Percentiles rank a stretch among this genome's conserved stretches.
Conservation (phyloP, 1,284 basidiomycete species). For the Irpex sp. region DNA sequence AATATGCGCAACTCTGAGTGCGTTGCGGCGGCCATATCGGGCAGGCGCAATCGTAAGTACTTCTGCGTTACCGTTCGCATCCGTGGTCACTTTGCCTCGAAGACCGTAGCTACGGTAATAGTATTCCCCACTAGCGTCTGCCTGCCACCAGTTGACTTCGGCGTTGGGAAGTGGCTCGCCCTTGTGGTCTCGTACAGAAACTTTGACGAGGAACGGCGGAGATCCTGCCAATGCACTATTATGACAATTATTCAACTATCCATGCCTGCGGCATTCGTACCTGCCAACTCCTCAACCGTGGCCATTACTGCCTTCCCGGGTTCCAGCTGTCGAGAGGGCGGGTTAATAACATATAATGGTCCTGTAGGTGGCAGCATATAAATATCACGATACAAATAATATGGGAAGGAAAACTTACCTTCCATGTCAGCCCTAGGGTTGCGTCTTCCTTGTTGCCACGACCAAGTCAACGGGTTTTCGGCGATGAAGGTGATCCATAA, state of each 20-base stretch:
- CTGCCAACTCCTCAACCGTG: constrained; percentile 15
- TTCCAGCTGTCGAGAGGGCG: constrained; percentile 20
- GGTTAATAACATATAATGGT: constrained; percentile 21
- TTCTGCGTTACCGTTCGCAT: constrained; percentile 22
- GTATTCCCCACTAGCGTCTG: constrained; percentile 20
- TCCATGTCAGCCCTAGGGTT: constrained; percentile 12
- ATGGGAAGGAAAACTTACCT: constrained; percentile 1
- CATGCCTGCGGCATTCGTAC: constrained; percentile 13
- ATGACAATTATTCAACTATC: no score
- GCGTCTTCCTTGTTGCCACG: constrained; percentile 6
- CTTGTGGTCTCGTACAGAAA: constrained; percentile 19
- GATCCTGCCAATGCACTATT: constrained; percentile 12
- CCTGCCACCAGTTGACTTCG: constrained; percentile 24
- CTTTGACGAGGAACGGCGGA: constrained; percentile 18
- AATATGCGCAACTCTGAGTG: constrained; percentile 19
- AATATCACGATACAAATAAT: no score
- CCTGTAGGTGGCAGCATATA: constrained; percentile 12
- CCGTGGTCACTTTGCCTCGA: constrained; percentile 22
- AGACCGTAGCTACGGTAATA: constrained; percentile 20
- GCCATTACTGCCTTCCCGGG: constrained; percentile 24
- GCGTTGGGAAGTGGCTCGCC: constrained; percentile 21
- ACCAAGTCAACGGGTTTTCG: constrained; percentile 8
- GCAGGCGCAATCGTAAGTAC: constrained; percentile 22
- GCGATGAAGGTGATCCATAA: constrained; percentile 4
- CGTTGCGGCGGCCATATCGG: constrained; percentile 14